Evolutionary conservation across 2,329 filamentous ascomycete species (phyloP), one percentile per base, ranked within the genome.

Genomic region (Beauveria sp.): DNA sequence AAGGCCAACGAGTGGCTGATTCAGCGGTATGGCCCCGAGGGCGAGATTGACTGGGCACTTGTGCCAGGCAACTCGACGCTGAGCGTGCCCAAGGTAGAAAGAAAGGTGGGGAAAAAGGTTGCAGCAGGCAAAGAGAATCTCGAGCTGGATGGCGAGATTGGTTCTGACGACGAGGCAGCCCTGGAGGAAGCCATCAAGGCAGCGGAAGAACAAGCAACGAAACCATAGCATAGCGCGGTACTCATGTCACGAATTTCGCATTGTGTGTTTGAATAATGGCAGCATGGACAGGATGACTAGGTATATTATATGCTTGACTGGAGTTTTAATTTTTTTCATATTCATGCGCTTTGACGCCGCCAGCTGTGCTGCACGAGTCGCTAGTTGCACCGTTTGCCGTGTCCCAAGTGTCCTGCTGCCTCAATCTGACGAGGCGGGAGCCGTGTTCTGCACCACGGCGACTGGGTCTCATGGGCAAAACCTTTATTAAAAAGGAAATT

Each of bases 1-100:
- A 84, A 86, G 75, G 85, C 90, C 52, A 96, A 96, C 70, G 86
- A 90, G 68, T 99, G 95, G 95, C 79, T 99, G 24, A 78, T 82
- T 58, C 74, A 81, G 67, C 81, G 89, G 62, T 96, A 98, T 73
- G 95, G 95, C 0, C 78, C 82, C n/a, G 88, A 87, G 3, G 88
- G 85, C 1, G 84, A 86, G 69, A 92, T 99, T 68, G 88, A 98
- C 73, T 99, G 95, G 93, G 86, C 88, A 70, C 70, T 88, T 60
- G 70, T 68, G 34, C 73, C 77, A 1, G 74, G 67, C 8, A 68
- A 70, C 12, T 70, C 72, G 2, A 76, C 61, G 56, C 61, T 63
- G 50, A 54, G 73, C 58, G 75, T 72, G 62, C 63, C 68, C 57
- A 64, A 66, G 12, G 66, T 58, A 8, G 69, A 70, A 50, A 43